These are phyloP conservation scores for Cryptococcus jaspeensis DNA, from an alignment of 1,284 basidiomycete species.

Conservation along the genomic window DNA sequence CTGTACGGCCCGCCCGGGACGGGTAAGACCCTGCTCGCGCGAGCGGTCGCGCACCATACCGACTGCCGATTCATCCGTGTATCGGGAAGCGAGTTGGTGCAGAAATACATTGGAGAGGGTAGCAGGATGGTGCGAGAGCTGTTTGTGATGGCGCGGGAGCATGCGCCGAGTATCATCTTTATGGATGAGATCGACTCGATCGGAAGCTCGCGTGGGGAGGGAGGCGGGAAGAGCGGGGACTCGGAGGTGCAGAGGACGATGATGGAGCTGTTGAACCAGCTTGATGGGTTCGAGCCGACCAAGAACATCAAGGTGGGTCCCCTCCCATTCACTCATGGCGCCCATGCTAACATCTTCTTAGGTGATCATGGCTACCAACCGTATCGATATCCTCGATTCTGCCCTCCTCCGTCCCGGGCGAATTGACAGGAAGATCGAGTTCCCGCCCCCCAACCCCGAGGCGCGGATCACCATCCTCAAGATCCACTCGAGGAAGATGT, in stretches of 20 bases:
- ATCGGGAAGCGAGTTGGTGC: slow-evolving; percentile 90
- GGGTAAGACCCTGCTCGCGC: slow-evolving; percentile 89
- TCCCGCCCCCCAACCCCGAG: slow-evolving; percentile 96
- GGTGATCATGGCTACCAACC: slow-evolving; percentile 98
- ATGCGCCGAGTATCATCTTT: slow-evolving; percentile 99
- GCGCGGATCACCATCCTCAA: slow-evolving; percentile 94
- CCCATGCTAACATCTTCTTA: slow-evolving; percentile 4
- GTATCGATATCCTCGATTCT: slow-evolving; percentile 96
- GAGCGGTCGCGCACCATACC: slow-evolving; percentile 95
- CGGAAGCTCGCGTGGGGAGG: slow-evolving; percentile 87
- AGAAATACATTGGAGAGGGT: slow-evolving; percentile 99
- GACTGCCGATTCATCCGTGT: slow-evolving; percentile 98
- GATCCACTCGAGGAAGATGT: slow-evolving; percentile 99
- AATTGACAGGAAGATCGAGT: slow-evolving; percentile 98
- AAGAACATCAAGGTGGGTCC: slow-evolving; percentile 86
- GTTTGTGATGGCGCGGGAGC: slow-evolving; percentile 98
- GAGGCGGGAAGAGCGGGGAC: slow-evolving; percentile 82
- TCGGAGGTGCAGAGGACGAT: slow-evolving; percentile 98
- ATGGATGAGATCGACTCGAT: slow-evolving; percentile 99
- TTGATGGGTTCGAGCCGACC: slow-evolving; percentile 95
- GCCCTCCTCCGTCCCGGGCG: slow-evolving; percentile 92
- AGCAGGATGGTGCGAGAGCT: slow-evolving; percentile 94
- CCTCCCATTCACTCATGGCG: background rate
- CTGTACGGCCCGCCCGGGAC: slow-evolving; percentile 96
- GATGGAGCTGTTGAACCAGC: slow-evolving; percentile 94